Evolutionary conservation across 140 eudicot species (phyloP).

Genomic region (Ambrosia hybrid): DNA sequence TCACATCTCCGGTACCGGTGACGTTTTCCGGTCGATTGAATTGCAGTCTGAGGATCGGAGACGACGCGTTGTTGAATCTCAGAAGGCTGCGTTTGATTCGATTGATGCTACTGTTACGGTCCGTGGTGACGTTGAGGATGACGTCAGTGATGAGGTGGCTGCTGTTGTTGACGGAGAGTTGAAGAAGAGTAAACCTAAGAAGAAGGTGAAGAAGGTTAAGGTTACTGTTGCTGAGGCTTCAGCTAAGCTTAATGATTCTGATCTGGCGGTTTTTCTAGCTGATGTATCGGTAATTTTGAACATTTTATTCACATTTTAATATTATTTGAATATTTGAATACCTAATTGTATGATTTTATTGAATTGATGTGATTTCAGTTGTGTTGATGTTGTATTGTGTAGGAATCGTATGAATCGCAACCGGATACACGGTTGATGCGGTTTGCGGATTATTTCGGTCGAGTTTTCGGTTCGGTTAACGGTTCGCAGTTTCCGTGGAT

Average conservation of each 20-base stretch:
- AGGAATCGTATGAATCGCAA: slow-evolving; percentile 48
- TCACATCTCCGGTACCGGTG: slow-evolving; percentile 9
- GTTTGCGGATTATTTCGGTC: slow-evolving; percentile 59
- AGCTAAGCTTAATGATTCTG: slow-evolving; percentile 42
- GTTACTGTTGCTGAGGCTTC: slow-evolving; percentile 55
- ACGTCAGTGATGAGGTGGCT: slow-evolving; percentile 21
- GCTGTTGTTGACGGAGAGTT: slow-evolving; percentile 14
- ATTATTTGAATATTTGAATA: not conserved
- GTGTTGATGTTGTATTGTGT: slow-evolving; percentile 8
- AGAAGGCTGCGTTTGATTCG: slow-evolving; percentile 30
- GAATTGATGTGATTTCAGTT: slow-evolving; percentile 1
- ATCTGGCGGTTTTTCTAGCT: slow-evolving; percentile 49
- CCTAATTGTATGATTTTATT: slow-evolving; percentile 8
- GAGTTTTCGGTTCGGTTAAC: slow-evolving; percentile 47
- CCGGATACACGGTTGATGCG: slow-evolving; percentile 50
- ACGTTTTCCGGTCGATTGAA: slow-evolving; percentile 48
- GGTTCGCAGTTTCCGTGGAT: slow-evolving; percentile 59
- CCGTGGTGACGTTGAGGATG: slow-evolving; percentile 23
- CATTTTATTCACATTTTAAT: too few relatives aligned
- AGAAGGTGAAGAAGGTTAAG: slow-evolving; percentile 46
- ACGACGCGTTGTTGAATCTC: slow-evolving; percentile 37
- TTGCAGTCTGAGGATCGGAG: slow-evolving; percentile 43
- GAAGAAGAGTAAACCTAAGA: slow-evolving; percentile 44
- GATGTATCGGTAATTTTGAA: slow-evolving; percentile 40
- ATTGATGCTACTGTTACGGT: slow-evolving; percentile 25